Evolutionary conservation across 306 rosid species (phyloP).

Genomic region (Malus sylvestris): DNA sequence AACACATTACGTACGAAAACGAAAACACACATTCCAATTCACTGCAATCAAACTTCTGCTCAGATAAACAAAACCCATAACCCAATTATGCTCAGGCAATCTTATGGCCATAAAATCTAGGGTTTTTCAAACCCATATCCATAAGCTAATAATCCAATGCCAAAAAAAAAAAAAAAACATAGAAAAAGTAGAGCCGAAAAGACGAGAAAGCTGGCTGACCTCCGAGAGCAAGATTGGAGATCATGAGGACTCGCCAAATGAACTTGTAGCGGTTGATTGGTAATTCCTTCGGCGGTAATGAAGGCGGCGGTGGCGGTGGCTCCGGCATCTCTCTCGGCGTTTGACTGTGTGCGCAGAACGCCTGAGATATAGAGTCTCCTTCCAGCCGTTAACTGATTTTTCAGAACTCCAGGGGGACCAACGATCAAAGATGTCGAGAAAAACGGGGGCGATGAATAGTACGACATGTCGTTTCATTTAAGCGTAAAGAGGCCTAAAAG

Average conservation of each 20-base stretch:
- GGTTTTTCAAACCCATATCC: not conserved
- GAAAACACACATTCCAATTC: not conserved
- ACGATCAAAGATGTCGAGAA: not conserved
- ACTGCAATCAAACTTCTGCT: not conserved
- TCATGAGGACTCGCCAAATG: conserved; percentile 67
- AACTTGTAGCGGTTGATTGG: conserved; percentile 51
- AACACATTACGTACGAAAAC: conserved; percentile 28
- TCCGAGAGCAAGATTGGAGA: conserved; percentile 75
- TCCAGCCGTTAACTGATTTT: not conserved
- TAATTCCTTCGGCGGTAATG: conserved; percentile 27
- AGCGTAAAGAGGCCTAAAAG: not conserved
- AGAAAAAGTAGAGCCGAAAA: not conserved
- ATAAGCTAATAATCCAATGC: not conserved
- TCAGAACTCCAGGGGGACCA: no score
- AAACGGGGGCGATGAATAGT: not conserved
- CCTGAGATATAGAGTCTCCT: not conserved
- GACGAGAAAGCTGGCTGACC: conserved; percentile 30
- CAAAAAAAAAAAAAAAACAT: no score
- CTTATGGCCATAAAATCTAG: not conserved
- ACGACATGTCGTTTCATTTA: conserved; percentile 1
- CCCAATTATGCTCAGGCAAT: not conserved
- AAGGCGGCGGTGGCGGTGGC: conserved; percentile 20
- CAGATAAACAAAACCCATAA: not conserved
- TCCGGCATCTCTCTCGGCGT: conserved; percentile 21
- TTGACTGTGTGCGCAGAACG: not conserved